A percentile compares a stretch with the other conserved stretches of the same genome.
Conservation (phyloP, 1,284 basidiomycete genomes). For the Pterulicium gracile region DNA sequence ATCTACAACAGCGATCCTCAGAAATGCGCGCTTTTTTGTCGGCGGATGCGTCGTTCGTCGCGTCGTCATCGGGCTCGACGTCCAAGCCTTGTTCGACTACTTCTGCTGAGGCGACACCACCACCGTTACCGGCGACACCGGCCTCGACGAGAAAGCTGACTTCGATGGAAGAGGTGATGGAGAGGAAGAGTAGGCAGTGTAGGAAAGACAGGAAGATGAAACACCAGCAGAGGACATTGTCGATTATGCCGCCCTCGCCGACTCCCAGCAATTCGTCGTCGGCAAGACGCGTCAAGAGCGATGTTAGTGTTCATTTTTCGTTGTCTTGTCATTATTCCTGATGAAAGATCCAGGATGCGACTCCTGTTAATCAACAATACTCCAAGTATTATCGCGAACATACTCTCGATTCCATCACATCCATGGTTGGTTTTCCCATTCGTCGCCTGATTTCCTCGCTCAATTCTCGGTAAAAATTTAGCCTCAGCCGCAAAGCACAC, state of each 20-base stretch:
- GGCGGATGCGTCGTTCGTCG: conserved; percentile 33
- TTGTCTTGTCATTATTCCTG: conserved; percentile 6
- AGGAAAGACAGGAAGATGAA: conserved; percentile 34
- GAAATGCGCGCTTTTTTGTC: conserved; percentile 68
- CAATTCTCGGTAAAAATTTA: neutral
- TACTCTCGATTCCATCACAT: neutral
- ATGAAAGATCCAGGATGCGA: conserved; percentile 5
- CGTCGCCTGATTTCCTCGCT: neutral
- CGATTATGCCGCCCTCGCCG: conserved; percentile 28
- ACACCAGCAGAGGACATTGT: conserved; percentile 27
- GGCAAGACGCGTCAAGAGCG: conserved; percentile 15
- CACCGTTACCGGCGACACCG: conserved; percentile 40
- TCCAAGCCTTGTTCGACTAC: conserved; percentile 22
- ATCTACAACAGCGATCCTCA: conserved; percentile 51
- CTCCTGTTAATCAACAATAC: neutral
- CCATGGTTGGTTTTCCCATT: conserved; percentile 7
- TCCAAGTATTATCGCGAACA: neutral
- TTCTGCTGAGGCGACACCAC: conserved; percentile 38
- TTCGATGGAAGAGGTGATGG: conserved; percentile 59
- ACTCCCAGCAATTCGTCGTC: conserved; percentile 35
- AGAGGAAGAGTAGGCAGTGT: conserved; percentile 43
- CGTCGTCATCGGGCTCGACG: conserved; percentile 27
- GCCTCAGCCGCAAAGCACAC: neutral
- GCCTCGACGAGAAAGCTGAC: conserved; percentile 50
- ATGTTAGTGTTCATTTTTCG: conserved; percentile 20